Base-by-base conservation (phyloP, 140 eudicot genomes). In the Bidens hawaiensis region DNA sequence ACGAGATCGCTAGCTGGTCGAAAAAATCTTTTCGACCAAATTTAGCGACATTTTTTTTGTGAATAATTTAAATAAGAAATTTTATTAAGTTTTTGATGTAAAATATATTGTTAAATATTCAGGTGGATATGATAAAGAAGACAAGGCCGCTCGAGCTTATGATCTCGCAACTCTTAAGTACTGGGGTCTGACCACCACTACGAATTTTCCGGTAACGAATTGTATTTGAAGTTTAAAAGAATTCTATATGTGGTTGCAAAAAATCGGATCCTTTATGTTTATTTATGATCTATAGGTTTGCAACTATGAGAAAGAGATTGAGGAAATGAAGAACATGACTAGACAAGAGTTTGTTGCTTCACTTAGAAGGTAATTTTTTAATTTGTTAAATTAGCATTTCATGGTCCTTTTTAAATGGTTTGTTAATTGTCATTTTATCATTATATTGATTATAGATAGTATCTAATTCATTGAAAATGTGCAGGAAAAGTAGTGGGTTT, bases 41-140 rank as follows among this genome's bases (percentile, higher is more conserved):
- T 38, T 38, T 10, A 1, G 4, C 5, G 5, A 38, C 45, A 1
- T 3, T 11, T 38, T 38, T 10, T 38, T 38, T 11, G 5, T 38
- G 45, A 11, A 31, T 31, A 4, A 0, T 6, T 2, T 21, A 60
- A 60, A 23, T 7, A 18, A 8, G n/a, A n/a, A 14, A 19, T 18
- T 47, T 47, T 45, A 4, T 0, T 12, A 36, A 52, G 14, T 10
- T 19, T 43, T 24, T 60, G 23, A 16, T 45, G 14, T 38, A 58
- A 23, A 2, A 30, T 22, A 26, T 7, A 6, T 26, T 40, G 22
- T 24, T 51, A 3, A 26, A 23, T 25, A 28, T 55, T 54, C 55
- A 89, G 97, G 97, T 21, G 97, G 97, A 28, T 89, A 89, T 73
- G 97, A 89, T 77, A 89, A 81, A 62, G 97, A 89, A 83, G 95